Percentiles rank a stretch among this genome's conserved stretches.
Evolutionary conservation across 768 basidiomycete genomes (phyloP).

Genomic region (Leucocoprinus sp.): DNA sequence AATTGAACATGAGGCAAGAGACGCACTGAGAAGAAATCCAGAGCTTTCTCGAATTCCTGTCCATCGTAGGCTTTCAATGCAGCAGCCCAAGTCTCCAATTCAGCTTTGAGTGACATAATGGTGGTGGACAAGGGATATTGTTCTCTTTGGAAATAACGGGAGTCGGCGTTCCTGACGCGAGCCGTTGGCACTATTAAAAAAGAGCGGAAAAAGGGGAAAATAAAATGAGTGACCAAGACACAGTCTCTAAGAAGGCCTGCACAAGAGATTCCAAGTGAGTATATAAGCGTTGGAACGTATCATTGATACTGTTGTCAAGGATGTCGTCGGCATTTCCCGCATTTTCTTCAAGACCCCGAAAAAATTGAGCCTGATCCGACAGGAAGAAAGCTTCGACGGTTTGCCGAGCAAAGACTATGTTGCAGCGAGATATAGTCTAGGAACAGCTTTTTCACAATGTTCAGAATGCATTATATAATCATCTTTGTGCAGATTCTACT

Average conservation of each 20-base stretch:
- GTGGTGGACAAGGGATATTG: constrained; percentile 14
- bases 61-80: constrained; percentile 87
- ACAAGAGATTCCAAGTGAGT: constrained; percentile 17
- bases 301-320: constrained; percentile 28
- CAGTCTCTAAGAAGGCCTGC: constrained; percentile 33
- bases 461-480: no score
- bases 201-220: constrained; percentile 18
- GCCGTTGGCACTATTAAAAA: constrained; percentile 17
- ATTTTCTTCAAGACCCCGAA: no score
- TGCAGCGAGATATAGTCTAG: no score
- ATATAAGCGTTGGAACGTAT: constrained; percentile 17
- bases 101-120: constrained; percentile 57
- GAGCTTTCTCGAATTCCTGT: constrained; percentile 66
- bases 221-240: constrained; percentile 26
- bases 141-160: constrained; percentile 10
- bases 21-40: constrained; percentile 70
- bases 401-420: no score
- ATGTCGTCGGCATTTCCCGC: constrained; percentile 19
- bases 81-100: constrained; percentile 80
- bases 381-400: no score
- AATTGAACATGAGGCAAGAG: neutral
- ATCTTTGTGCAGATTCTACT: no score
- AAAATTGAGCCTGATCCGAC: no score
- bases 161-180: constrained; percentile 31
- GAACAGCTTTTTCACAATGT: no score